Percentiles rank a stretch among this genome's conserved stretches.
phyloP scores from a whole-genome alignment of 2,329 filamentous ascomycete species.

The Hawksworthiomyces lignivorus region DNA sequence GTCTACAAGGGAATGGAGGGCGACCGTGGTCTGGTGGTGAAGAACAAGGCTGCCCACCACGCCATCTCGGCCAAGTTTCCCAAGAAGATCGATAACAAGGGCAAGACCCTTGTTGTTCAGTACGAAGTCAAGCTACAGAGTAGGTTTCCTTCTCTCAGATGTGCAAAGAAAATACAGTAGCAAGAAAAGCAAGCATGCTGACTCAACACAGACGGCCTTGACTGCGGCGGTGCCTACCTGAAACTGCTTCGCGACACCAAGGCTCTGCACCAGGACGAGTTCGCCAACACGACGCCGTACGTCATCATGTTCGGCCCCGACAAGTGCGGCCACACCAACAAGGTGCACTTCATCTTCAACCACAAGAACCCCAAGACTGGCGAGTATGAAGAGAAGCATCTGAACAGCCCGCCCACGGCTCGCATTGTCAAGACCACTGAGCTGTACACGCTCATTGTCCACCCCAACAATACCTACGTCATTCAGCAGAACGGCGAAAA shows the following conservation, averaged over 20 bases:
- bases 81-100: constrained; percentile 95
- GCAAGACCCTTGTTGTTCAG: constrained; percentile 92
- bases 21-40: constrained; percentile 94
- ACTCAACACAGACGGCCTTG: constrained; percentile 64
- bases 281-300: constrained; percentile 94
- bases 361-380: constrained; percentile 99
- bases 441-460: constrained; percentile 94
- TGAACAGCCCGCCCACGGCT: constrained; percentile 73
- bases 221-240: constrained; percentile 97
- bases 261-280: constrained; percentile 93
- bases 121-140: constrained; percentile 99
- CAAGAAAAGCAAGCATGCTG: background rate
- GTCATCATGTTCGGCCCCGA: constrained; percentile 99
- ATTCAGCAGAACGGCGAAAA: constrained; percentile 87
- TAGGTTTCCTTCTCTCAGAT: too few species aligned
- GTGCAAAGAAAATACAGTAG: background rate
- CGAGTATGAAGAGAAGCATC: constrained; percentile 99
- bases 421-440: constrained; percentile 86
- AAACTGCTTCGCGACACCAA: constrained; percentile 98
- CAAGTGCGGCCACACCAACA: constrained; percentile 99
- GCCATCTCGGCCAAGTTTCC: constrained; percentile 99
- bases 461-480: constrained; percentile 90
- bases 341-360: constrained; percentile 98
- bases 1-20: constrained; percentile 88
- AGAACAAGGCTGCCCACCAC: constrained; percentile 96